These are phyloP conservation scores for Panaeolus papilionaceus DNA, from an alignment of 768 basidiomycete genomes.

Conservation along the genomic window DNA sequence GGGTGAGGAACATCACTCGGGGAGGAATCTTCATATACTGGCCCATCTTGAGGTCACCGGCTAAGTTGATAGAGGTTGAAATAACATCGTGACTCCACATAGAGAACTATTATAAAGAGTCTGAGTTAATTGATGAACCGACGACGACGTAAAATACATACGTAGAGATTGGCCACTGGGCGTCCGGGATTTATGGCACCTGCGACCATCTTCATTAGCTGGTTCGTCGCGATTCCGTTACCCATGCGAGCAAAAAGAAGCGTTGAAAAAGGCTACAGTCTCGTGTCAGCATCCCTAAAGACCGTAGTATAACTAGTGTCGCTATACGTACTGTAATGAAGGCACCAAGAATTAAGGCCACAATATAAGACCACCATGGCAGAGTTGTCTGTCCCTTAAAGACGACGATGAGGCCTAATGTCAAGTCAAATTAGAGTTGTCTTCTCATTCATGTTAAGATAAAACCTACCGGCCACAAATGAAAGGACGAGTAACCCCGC, in stretches of 20 bases:
- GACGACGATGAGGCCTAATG: conserved; percentile 58
- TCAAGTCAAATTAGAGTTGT: conserved; percentile 1
- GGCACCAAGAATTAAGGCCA: conserved; percentile 58
- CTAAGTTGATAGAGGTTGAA: conserved; percentile 56
- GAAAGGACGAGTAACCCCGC: conserved; percentile 50
- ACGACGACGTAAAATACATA: conserved; percentile 31
- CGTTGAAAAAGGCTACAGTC: conserved; percentile 58
- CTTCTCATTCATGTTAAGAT: background rate
- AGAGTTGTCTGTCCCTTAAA: conserved; percentile 65
- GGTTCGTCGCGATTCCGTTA: conserved; percentile 63
- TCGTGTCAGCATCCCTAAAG: conserved; percentile 2
- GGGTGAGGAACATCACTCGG: conserved; percentile 67
- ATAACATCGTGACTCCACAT: conserved; percentile 75
- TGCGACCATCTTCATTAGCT: conserved; percentile 71
- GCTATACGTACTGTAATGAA: conserved; percentile 41
- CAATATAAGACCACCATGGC: conserved; percentile 67
- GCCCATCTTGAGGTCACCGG: conserved; percentile 73
- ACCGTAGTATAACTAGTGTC: background rate
- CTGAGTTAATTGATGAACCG: background rate
- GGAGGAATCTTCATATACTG: conserved; percentile 76
- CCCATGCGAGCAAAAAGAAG: conserved; percentile 65
- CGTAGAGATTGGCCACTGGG: conserved; percentile 74
- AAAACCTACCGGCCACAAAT: conserved; percentile 57
- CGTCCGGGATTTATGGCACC: conserved; percentile 65
- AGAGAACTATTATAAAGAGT: conserved; percentile 49